A percentile compares a stretch with the other conserved stretches of the same genome.
Conservation (phyloP, 805 yeast genomes). For the Yarrowia hollandica region DNA sequence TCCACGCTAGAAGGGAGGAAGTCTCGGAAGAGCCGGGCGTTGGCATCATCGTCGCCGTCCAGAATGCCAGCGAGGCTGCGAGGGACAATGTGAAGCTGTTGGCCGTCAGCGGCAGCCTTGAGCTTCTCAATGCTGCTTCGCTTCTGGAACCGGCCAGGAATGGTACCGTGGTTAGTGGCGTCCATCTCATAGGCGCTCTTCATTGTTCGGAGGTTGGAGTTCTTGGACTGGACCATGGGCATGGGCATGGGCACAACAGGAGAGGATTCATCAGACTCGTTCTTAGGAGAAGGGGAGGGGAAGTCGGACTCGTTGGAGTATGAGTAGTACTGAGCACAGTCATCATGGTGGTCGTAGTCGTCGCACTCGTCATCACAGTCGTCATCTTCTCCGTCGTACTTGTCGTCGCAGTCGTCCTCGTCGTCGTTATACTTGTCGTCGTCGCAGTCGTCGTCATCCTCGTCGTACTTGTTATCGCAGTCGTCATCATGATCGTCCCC, state of each 20-base stretch:
- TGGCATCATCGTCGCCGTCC: background rate
- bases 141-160: slow-evolving; percentile 10
- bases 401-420: slow-evolving; percentile 20
- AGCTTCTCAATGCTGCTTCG: slow-evolving; percentile 18
- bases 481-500: slow-evolving; percentile 21
- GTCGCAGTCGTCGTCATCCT: slow-evolving; percentile 1
- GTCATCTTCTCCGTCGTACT: slow-evolving; percentile 16
- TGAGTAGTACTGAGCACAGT: slow-evolving; percentile 14
- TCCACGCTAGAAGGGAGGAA: background rate
- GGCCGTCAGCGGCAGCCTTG: background rate
- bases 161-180: background rate
- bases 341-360: slow-evolving; percentile 11
- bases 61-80: background rate
- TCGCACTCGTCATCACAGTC: slow-evolving; percentile 21
- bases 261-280: background rate
- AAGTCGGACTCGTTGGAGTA: slow-evolving; percentile 13
- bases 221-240: background rate
- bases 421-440: slow-evolving; percentile 9
- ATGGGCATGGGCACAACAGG: too few species aligned
- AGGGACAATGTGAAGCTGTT: slow-evolving; percentile 6
- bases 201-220: background rate
- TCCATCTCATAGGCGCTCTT: background rate
- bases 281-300: background rate
- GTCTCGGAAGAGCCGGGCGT: slow-evolving; percentile 19
- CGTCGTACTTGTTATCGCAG: slow-evolving; percentile 13